Evolutionary conservation across 495 filamentous ascomycete genomes (phyloP).

Genomic region (Tuber borchii): DNA sequence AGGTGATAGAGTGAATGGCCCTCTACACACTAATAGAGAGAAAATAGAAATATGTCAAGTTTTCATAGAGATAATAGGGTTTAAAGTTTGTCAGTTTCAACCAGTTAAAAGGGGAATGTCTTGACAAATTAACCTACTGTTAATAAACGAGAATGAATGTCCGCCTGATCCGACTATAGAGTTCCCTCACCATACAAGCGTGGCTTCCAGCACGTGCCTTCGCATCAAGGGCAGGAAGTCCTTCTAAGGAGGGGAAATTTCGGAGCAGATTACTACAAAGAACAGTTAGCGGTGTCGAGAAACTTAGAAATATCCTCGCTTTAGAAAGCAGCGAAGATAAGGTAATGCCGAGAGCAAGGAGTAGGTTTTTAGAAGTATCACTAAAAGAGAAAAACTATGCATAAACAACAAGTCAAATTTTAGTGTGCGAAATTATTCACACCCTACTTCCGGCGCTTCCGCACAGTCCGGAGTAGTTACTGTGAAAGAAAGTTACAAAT

Average conservation of each 20-base stretch:
- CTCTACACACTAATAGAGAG: too few species aligned
- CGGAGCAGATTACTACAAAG: conserved; percentile 1
- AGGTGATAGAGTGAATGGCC: too few species aligned
- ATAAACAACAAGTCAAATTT: neutral
- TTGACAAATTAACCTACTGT: too few species aligned
- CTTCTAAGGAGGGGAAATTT: neutral
- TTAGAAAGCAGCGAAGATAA: neutral
- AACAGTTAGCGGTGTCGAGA: neutral
- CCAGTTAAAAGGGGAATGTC: too few species aligned
- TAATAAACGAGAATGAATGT: too few species aligned
- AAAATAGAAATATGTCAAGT: too few species aligned
- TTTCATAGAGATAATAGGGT: too few species aligned
- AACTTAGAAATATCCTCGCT: neutral
- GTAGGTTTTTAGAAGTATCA: neutral
- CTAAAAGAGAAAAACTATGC: neutral
- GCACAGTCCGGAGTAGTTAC: neutral
- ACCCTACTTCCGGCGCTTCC: neutral
- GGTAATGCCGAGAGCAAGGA: neutral
- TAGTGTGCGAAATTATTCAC: neutral
- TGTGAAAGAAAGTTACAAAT: neutral
- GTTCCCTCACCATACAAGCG: too few species aligned
- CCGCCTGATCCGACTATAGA: too few species aligned
- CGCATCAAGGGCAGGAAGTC: neutral
- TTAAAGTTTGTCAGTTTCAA: too few species aligned
- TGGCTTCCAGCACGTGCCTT: neutral